A percentile compares a stretch with the other conserved stretches of the same genome.
These are phyloP conservation scores for Cutaneotrichosporon arboriforme DNA, from an alignment of 1,284 basidiomycete species.

Conservation along the genomic window DNA sequence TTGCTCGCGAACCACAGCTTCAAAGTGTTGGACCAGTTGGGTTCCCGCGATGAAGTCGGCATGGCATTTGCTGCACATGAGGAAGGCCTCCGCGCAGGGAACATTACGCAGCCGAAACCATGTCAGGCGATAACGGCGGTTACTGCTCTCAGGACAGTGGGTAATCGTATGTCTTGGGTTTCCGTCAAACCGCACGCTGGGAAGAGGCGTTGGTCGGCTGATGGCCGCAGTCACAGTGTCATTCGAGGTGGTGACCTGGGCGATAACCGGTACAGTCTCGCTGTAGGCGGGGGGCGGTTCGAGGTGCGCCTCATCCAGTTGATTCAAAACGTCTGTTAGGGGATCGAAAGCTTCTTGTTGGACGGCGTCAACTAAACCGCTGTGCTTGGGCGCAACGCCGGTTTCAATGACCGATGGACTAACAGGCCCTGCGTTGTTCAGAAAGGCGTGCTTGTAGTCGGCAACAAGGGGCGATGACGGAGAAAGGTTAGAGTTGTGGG, in stretches of 20 bases:
- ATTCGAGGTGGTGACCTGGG: background rate
- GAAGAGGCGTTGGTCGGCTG: background rate
- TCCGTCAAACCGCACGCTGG: background rate
- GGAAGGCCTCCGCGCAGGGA: background rate
- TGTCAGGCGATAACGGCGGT: background rate
- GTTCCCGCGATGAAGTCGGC: background rate
- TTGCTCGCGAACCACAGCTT: background rate
- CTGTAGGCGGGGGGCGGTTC: background rate
- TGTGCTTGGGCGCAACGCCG: background rate
- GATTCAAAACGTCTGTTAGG: background rate
- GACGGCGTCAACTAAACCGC: background rate
- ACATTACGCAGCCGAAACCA: background rate
- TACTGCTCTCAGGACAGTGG: background rate
- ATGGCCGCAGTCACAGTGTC: background rate
- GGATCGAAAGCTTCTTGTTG: background rate
- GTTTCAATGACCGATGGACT: background rate
- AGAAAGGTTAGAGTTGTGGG: too few species aligned
- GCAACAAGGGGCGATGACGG: background rate
- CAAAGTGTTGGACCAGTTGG: background rate
- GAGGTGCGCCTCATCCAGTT: background rate
- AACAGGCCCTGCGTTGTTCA: background rate
- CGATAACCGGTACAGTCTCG: background rate
- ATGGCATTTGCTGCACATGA: conserved; percentile 1
- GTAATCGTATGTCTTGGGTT: background rate
- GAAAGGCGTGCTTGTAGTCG: background rate